Evolutionary conservation across 2,329 filamentous ascomycete genomes (phyloP).

Genomic region (Epichloe sp.): DNA sequence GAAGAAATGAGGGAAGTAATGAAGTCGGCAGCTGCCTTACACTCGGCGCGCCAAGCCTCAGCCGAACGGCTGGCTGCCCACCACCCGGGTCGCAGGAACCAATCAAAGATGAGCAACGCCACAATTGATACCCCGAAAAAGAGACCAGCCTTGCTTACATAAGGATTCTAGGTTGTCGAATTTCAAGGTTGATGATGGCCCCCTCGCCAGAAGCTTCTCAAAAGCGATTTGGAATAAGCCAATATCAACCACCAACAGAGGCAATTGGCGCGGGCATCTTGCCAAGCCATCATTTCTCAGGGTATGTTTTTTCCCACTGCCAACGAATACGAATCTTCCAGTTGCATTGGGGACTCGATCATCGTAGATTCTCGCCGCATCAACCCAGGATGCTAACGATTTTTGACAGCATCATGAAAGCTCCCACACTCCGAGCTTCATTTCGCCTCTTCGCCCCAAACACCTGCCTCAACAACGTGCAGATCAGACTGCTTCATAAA

Average conservation of each 20-base stretch:
- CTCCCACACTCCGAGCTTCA: slow-evolving; percentile 18
- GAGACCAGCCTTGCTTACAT: slow-evolving; percentile 20
- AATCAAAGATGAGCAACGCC: slow-evolving; percentile 4
- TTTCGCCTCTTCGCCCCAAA: slow-evolving; percentile 19
- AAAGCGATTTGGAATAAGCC: slow-evolving; percentile 6
- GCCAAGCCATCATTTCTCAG: background rate
- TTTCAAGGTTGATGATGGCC: slow-evolving; percentile 9
- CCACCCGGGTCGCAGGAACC: slow-evolving; percentile 1
- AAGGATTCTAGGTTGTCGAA: slow-evolving; percentile 14
- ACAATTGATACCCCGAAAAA: background rate
- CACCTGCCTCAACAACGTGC: slow-evolving; percentile 20
- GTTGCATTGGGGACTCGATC: too few species aligned
- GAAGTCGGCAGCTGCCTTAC: background rate
- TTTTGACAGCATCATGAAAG: slow-evolving; percentile 17
- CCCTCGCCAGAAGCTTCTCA: background rate
- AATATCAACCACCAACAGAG: slow-evolving; percentile 1
- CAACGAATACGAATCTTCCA: too few species aligned
- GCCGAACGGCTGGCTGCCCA: slow-evolving; percentile 9
- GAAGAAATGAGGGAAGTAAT: background rate
- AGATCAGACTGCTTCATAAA: slow-evolving; percentile 32
- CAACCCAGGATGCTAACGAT: background rate
- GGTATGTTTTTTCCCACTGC: background rate
- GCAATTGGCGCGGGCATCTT: background rate
- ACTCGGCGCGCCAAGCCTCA: slow-evolving; percentile 5
- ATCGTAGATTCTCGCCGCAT: background rate